Base-by-base conservation (phyloP, 2,329 filamentous ascomycete genomes). In the Ceratocystis alfenasii region DNA sequence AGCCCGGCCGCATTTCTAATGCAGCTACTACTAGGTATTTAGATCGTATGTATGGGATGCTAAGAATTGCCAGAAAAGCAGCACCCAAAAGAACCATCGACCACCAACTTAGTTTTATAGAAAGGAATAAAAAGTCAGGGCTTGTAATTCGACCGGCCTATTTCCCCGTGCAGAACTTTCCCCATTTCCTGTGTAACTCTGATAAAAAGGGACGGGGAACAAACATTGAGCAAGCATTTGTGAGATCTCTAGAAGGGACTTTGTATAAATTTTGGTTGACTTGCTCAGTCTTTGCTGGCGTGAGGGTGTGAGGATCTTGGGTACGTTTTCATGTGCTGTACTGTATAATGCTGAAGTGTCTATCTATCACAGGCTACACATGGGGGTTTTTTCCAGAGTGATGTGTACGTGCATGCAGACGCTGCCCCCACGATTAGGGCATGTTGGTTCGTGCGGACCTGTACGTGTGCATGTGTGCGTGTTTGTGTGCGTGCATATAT, bases 391-490 rank as follows among this genome's bases (percentile, higher is more conserved):
- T 17, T 57, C 1, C 8, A 30, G 22, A 10, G 28, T 57, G 53
- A 57, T 28, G 53, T 57, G 53, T 57, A 57, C 53, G 30, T 57
- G 17, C 53, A 57, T 57, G 30, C 53, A 57, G 53, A 17, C 22
- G 20, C 30, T 28, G 22, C 53, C 53, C 53, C 53, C 53, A 57
- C 53, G 53, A 57, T 28, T 57, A 30, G n/a, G 53, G 15, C 53
- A 57, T 7, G 5, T 17, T 57, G 22, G 25, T 28, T 53, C 45
- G 62, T 33, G 53, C 53, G 4, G 25, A 4, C 28, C 4, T 57
- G 22, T 28, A n/a, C 17, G 17, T 50, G 5, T 25, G 6, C 10
- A 20, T 36, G 33, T 36, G 33, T 36, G 33, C 3, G 33, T 36
- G 36, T 41, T 12, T 41, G 36, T 12, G 12, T 57, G 28, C 30